Percentiles rank a stretch among this genome's conserved stretches.
Evolutionary conservation across 257 asterid species (phyloP).

Genomic region (Perilla frutescens): DNA sequence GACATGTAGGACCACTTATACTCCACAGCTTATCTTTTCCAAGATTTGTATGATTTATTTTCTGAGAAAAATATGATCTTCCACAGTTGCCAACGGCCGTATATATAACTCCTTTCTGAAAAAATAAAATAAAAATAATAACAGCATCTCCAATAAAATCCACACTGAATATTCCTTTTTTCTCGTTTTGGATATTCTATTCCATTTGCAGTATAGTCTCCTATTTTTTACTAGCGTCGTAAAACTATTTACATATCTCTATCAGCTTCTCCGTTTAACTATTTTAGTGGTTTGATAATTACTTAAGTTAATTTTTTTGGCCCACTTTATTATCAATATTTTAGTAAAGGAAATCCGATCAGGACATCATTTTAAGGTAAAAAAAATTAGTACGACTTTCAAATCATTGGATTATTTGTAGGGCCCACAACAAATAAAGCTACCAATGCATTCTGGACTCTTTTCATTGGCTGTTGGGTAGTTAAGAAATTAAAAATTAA

Average conservation of each 20-base stretch:
- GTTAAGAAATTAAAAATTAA: no score
- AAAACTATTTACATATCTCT: neutral
- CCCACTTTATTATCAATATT: neutral
- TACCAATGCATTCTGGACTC: neutral
- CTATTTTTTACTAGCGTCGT: neutral
- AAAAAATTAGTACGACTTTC: no score
- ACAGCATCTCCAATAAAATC: neutral
- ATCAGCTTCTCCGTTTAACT: no score
- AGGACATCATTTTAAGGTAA: neutral
- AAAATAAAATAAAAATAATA: no score
- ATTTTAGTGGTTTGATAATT: no score
- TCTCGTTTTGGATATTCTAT: neutral
- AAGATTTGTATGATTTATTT: no score
- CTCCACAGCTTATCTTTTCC: neutral
- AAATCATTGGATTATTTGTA: neutral
- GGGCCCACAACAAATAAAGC: neutral
- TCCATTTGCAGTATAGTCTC: neutral
- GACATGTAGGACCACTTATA: slow-evolving; percentile 6
- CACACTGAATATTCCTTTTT: neutral
- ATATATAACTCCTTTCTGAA: neutral
- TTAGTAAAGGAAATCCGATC: neutral
- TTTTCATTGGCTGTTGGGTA: neutral
- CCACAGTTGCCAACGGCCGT: slow-evolving; percentile 8
- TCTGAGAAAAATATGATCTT: neutral
- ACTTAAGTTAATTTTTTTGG: neutral